A percentile compares a stretch with the other conserved stretches of the same genome.
These are phyloP conservation scores for Penicillium pancosmium DNA, from an alignment of 495 filamentous ascomycete species.

Conservation along the genomic window DNA sequence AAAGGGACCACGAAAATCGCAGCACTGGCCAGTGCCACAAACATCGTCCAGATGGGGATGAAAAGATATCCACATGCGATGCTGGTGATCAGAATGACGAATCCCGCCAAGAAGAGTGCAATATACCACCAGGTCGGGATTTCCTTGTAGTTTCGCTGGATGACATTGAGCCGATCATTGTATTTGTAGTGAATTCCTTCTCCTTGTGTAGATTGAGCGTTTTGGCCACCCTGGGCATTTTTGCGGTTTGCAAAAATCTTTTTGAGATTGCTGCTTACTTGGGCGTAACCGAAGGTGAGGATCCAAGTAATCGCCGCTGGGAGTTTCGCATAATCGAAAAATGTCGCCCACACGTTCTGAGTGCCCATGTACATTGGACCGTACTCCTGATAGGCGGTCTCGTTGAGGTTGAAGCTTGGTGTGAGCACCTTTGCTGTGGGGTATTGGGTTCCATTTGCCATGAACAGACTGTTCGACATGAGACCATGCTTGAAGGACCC, in stretches of 20 bases:
- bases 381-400: constrained; percentile 53
- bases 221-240: constrained; percentile 16
- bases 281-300: constrained; percentile 52
- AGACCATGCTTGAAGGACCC: constrained; percentile 52
- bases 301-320: constrained; percentile 60
- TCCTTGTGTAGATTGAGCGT: constrained; percentile 15
- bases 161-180: constrained; percentile 56
- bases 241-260: constrained; percentile 39
- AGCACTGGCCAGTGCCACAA: constrained; percentile 53
- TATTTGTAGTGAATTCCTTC: constrained; percentile 54
- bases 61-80: constrained; percentile 52
- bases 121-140: constrained; percentile 60
- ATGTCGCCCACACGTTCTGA: constrained; percentile 56
- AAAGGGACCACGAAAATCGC: constrained; percentile 56
- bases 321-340: constrained; percentile 60
- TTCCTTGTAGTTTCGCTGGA: constrained; percentile 56
- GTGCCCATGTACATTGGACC: constrained; percentile 56
- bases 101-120: constrained; percentile 46
- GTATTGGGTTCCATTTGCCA: constrained; percentile 53
- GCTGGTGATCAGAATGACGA: constrained; percentile 49
- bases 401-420: constrained; percentile 50
- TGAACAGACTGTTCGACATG: constrained; percentile 57
- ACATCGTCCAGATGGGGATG: constrained; percentile 59
- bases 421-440: constrained; percentile 51
- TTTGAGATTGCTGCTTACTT: constrained; percentile 43